Conservation (phyloP, 2,329 filamentous ascomycete genomes). For the Thelonectria blattea region DNA sequence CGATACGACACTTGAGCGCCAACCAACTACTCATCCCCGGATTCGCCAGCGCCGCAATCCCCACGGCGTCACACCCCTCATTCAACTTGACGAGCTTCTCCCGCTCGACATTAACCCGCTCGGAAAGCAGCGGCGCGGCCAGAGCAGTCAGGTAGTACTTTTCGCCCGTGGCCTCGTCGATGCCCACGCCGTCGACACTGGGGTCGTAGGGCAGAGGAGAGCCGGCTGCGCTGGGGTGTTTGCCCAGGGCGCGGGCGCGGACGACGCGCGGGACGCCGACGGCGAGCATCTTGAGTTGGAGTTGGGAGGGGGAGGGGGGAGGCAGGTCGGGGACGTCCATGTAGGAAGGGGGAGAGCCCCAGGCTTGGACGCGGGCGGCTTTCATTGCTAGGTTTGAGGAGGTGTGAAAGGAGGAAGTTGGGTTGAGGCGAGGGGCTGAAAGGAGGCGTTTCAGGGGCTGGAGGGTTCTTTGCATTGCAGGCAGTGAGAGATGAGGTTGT, state of each 20-base stretch:
- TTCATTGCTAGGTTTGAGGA: not conserved
- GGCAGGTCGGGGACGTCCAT: conserved; percentile 6
- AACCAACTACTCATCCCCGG: conserved; percentile 21
- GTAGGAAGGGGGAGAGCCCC: conserved; percentile 5
- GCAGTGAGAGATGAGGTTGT: too few relatives aligned
- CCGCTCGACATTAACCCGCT: conserved; percentile 15
- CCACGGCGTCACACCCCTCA: conserved; percentile 8
- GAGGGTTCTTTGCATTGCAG: not conserved
- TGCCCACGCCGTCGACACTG: conserved; percentile 19
- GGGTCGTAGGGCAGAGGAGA: conserved; percentile 16
- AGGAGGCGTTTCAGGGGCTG: not conserved
- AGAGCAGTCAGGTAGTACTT: conserved; percentile 18
- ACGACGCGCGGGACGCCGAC: conserved; percentile 10
- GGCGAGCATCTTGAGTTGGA: conserved; percentile 14
- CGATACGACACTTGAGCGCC: conserved; percentile 10
- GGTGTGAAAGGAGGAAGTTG: not conserved
- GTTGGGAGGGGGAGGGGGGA: not conserved
- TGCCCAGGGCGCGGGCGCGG: not conserved
- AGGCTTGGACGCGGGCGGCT: conserved; percentile 4
- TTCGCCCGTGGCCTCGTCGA: conserved; percentile 17
- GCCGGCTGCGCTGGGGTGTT: conserved; percentile 7
- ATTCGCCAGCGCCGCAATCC: conserved; percentile 16
- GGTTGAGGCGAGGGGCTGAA: not conserved
- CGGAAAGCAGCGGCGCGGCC: conserved; percentile 9
- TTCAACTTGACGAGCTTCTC: conserved; percentile 15